Evolutionary conservation across 345 rosid species (phyloP), one percentile per base, ranked within the genome.

Genomic region (Dimocarpus longan): DNA sequence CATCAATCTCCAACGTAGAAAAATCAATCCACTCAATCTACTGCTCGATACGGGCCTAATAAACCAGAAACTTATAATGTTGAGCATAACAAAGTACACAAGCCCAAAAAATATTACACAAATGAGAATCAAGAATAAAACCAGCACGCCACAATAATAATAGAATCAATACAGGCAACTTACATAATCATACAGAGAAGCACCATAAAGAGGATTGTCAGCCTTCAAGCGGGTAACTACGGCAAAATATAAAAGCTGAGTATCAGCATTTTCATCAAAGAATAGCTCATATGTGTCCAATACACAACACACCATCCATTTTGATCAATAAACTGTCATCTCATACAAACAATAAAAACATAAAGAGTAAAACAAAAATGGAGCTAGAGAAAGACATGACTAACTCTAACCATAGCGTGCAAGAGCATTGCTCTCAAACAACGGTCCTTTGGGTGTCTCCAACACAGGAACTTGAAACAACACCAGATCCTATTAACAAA

Each of bases 1-100:
- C 79, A 85, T 97, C 97, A 86, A 97, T 78, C 90, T 97, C 99
- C 79, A 84, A 52, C 1, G 98, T 16, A 70, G 93, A 75, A 66
- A 97, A 94, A 78, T 97, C 98, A 80, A 89, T 97, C 99, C 99
- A 97, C n/a, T n/a, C n/a, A n/a, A n/a, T n/a, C n/a, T n/a, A n/a
- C 60, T 97, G 99, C 86, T 97, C 98, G 52, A 94, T 86, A 54
- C 24, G 97, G 44, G 86, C 99, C 99, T 97, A 70, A 19, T 73
- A 70, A 71, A n/a, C 18, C 26, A 71, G 73, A 57, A 22, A 80
- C 5, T 64, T 32, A 9, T 8, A 73, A 73, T 4, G 78, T 54
- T 73, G 81, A 56, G 57, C 22, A 84, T 4, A 66, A 8, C 39
- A 56, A 7, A 59, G 48, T 6, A 10, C 19, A 59, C 28, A 40